phyloP scores from a whole-genome alignment of 192 early-diverging fungal genomes.

The Chytriomyces hyalinus region DNA sequence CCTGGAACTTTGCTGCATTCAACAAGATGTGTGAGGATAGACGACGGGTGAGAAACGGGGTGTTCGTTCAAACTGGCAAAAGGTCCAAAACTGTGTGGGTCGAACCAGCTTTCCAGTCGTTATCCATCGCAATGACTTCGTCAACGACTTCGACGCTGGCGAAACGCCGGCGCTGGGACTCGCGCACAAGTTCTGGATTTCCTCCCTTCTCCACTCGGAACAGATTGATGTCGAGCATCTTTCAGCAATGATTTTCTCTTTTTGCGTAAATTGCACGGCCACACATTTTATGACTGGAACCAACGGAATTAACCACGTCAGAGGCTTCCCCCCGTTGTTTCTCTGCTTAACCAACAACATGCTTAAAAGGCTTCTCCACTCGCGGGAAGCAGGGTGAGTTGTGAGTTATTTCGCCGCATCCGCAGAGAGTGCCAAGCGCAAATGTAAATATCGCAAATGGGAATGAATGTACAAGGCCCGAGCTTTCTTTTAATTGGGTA shows the following conservation, averaged over 20 bases:
- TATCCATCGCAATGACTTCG: slow-evolving; percentile 86
- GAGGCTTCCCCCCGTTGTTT: too few species aligned
- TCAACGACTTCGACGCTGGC: slow-evolving; percentile 82
- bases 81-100: not conserved
- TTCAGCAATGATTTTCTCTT: slow-evolving; percentile 21
- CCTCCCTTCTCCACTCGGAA: slow-evolving; percentile 90
- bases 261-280: too few species aligned
- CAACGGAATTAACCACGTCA: too few species aligned
- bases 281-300: too few species aligned
- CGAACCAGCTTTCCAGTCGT: slow-evolving; percentile 86
- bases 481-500: too few species aligned
- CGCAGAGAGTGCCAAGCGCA: too few species aligned
- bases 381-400: too few species aligned
- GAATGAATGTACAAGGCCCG: too few species aligned
- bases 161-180: slow-evolving; percentile 87
- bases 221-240: slow-evolving; percentile 83
- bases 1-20: slow-evolving; percentile 76
- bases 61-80: not conserved
- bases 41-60: not conserved
- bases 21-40: not conserved
- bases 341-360: too few species aligned
- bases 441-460: too few species aligned
- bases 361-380: too few species aligned
- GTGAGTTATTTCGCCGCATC: too few species aligned
- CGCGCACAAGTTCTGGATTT: slow-evolving; percentile 87